Evolutionary conservation across 495 filamentous ascomycete genomes (phyloP).

Genomic region (Lentithecium fluviatile): DNA sequence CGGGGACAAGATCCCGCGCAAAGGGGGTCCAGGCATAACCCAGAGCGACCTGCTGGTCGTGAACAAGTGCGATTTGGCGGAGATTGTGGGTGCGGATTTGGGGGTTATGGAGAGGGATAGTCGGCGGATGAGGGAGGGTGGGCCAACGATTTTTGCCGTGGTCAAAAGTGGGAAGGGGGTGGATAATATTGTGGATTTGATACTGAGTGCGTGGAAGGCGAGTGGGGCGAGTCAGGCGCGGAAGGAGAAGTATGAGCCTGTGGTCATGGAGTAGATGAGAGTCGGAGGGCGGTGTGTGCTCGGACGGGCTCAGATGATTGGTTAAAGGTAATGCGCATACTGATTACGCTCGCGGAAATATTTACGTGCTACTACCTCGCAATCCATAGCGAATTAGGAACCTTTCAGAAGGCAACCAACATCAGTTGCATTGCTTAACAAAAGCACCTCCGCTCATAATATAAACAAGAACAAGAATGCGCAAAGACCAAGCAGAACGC

Average conservation of each 20-base stretch:
- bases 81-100: constrained; percentile 87
- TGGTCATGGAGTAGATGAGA: constrained; percentile 29
- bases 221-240: constrained; percentile 69
- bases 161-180: constrained; percentile 89
- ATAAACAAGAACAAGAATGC: no score
- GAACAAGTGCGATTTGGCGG: constrained; percentile 94
- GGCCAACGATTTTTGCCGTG: constrained; percentile 94
- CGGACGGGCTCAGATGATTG: no score
- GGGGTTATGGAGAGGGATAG: constrained; percentile 94
- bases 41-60: constrained; percentile 89
- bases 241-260: constrained; percentile 44
- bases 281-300: no score
- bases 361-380: no score
- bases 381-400: no score
- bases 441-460: no score
- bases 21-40: constrained; percentile 95
- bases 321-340: no score
- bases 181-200: constrained; percentile 80
- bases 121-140: constrained; percentile 87
- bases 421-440: no score
- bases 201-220: constrained; percentile 87
- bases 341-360: no score
- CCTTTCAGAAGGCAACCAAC: no score
- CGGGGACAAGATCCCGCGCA: constrained; percentile 95
- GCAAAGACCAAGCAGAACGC: background rate